A percentile compares a stretch with the other conserved stretches of the same genome.
Evolutionary conservation across 2,329 filamentous ascomycete species (phyloP).

Genomic region (Cladosporium sp.): DNA sequence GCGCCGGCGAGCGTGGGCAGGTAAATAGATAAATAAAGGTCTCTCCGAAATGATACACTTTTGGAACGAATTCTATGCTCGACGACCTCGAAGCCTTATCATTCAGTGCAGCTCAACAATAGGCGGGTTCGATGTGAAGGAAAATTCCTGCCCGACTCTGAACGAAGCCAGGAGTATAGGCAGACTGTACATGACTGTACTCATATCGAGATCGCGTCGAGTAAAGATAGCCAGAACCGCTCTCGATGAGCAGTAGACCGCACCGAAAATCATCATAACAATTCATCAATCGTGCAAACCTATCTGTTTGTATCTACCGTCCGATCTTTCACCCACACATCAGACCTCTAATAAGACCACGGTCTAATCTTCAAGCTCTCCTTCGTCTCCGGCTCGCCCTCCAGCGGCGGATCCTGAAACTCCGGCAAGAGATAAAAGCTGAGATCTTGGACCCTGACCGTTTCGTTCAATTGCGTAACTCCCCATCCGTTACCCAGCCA

Average conservation of each 20-base stretch:
- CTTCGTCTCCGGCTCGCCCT: constrained; percentile 37
- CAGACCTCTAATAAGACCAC: constrained; percentile 32
- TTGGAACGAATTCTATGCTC: no score
- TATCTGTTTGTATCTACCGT: not conserved
- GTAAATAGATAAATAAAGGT: not conserved
- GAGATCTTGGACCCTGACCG: constrained; percentile 35
- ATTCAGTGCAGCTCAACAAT: no score
- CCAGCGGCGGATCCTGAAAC: constrained; percentile 35
- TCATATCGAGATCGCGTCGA: no score
- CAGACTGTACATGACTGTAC: no score
- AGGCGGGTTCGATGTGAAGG: no score
- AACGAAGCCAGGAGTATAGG: no score
- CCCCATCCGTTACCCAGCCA: constrained; percentile 69
- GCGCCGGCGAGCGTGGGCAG: not conserved
- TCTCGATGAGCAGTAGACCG: no score
- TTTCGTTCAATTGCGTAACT: constrained; percentile 47
- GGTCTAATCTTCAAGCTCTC: constrained; percentile 31
- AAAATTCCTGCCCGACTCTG: no score
- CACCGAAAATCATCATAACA: not conserved
- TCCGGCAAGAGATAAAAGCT: constrained; percentile 40
- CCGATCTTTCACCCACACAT: not conserved
- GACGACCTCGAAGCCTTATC: no score
- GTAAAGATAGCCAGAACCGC: no score
- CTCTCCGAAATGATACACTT: no score
- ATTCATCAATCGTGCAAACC: not conserved